These are phyloP conservation scores for Ophiosphaerella herpotricha DNA, from an alignment of 2,329 filamentous ascomycete genomes.

Conservation along the genomic window DNA sequence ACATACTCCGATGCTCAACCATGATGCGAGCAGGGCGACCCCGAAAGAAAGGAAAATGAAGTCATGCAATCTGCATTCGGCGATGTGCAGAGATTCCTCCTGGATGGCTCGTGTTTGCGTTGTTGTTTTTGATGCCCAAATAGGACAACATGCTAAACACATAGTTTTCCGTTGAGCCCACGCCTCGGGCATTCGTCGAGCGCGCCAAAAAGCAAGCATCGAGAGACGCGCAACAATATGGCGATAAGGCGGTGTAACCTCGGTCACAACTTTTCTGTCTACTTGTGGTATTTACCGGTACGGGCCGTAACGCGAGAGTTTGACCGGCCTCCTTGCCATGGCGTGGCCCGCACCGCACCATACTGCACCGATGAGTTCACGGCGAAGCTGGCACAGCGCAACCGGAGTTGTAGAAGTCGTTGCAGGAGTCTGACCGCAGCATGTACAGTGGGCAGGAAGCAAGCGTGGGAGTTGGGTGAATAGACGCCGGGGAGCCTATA, in stretches of 20 bases:
- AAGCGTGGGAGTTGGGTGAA: neutral
- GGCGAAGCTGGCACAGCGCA: no score
- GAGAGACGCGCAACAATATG: no score
- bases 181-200: no score
- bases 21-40: no score
- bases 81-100: no score
- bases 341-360: neutral
- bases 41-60: no score
- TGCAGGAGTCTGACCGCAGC: neutral
- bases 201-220: no score
- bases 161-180: neutral
- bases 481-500: neutral
- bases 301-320: constrained; percentile 1
- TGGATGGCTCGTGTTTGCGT: no score
- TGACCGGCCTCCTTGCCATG: neutral
- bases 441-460: neutral
- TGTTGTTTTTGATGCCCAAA: neutral
- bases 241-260: no score
- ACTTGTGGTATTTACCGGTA: neutral
- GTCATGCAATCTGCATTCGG: no score
- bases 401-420: neutral
- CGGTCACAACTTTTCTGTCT: no score
- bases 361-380: neutral
- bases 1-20: no score
- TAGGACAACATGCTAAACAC: neutral